A percentile compares a stretch with the other conserved stretches of the same genome.
Evolutionary conservation across 192 early-diverging fungal species (phyloP).

Genomic region (Backusella circina): DNA sequence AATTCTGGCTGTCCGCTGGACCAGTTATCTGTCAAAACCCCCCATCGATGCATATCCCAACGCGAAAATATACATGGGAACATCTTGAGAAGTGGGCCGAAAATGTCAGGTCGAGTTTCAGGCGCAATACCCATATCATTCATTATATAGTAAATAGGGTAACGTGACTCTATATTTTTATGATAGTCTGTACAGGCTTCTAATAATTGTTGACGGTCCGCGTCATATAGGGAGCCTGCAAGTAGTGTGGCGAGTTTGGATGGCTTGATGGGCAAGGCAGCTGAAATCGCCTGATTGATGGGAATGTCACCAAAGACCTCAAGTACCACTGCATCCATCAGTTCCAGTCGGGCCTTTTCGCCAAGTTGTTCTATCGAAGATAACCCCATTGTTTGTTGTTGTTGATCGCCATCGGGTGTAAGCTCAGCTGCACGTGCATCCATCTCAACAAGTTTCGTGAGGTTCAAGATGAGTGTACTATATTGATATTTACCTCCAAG

Average conservation of each 20-base stretch:
- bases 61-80: conserved; percentile 21
- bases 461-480: conserved; percentile 11
- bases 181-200: conserved; percentile 23
- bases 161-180: conserved; percentile 2
- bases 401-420: neutral
- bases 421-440: neutral
- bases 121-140: conserved; percentile 6
- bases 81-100: neutral
- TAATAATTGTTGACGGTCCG: neutral
- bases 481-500: conserved; percentile 10
- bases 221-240: neutral
- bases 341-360: neutral
- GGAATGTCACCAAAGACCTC: conserved; percentile 22
- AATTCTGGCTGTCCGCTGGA: neutral
- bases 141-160: conserved; percentile 17
- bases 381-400: neutral
- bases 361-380: neutral
- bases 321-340: conserved; percentile 15
- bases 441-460: neutral
- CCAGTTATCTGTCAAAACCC: neutral
- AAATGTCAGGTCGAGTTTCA: conserved; percentile 7
- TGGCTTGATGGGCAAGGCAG: conserved; percentile 17
- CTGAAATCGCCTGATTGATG: conserved; percentile 21
- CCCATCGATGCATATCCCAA: conserved; percentile 10
- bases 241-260: conserved; percentile 3